Base-by-base conservation (phyloP, 1,284 basidiomycete genomes). In the Macrocybe sp. region DNA sequence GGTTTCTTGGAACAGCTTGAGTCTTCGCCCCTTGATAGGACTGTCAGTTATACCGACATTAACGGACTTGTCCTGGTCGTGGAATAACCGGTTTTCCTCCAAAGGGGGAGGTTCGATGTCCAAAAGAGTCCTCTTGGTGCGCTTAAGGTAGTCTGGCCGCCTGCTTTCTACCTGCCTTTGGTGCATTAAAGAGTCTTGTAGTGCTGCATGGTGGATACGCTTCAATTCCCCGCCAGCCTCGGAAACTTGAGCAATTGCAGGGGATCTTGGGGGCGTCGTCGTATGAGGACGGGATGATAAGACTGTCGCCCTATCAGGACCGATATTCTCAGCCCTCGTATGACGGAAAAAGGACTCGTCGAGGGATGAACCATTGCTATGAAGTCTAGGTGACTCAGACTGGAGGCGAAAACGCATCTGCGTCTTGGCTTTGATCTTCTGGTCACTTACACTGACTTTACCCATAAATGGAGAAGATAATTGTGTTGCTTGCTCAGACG, bases 1-100 rank as follows among this genome's bases (percentile, higher is more conserved):
- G 0, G 86, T 88, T 64, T 85, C 83, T 61, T 86, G 85, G 62
- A 89, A 88, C 32, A 89, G 61, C 54, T 79, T 81, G 35, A 89
- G 65, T 46, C 85, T 70, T 45, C 86, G 69, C 0, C 86, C 87
- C 64, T 83, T 86, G 44, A 71, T 62, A 0, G 86, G 85, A 55
- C 78, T 86, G 52, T 82, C 78, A 52, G 72, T 74, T 34, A 88
- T 78, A 9, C 83, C 83, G 28, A 86, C 65, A 37, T 48, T 54
- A 44, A 37, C 36, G 49, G 30, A 29, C 10, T 61, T 60, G 8
- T 71, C 68, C 22, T 22, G 22, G 22, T 22, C 22, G 22, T 22
- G 22, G 3, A 22, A 22, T 2, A 2, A 22, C 22, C 22, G 22
- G 2, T 22, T 22, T 40, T 69, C 68, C 14, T 63, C 59, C 29